Conservation (phyloP, 1,284 basidiomycete species). For the Cryptococcus neoformans region DNA sequence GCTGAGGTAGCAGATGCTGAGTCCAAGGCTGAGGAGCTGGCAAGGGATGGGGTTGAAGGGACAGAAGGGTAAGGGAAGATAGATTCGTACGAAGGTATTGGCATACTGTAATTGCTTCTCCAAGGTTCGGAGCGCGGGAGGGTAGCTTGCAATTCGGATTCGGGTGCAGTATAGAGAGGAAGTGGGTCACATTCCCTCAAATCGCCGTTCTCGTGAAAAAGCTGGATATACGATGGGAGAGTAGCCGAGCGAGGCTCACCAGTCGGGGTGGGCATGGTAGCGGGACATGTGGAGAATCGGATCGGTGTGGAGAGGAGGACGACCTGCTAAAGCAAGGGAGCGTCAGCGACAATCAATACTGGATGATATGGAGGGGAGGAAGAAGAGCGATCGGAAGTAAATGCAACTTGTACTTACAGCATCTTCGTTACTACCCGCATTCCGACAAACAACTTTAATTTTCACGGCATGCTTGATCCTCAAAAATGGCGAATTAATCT, state of each 20-base stretch:
- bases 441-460: slow-evolving; percentile 34
- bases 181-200: slow-evolving; percentile 40
- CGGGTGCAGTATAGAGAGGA: slow-evolving; percentile 29
- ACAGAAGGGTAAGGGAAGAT: not conserved
- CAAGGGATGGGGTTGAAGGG: not conserved
- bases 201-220: slow-evolving; percentile 47
- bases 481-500: slow-evolving; percentile 36
- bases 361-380: too few species aligned
- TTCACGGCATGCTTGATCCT: slow-evolving; percentile 41
- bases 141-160: too few species aligned
- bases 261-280: slow-evolving; percentile 12
- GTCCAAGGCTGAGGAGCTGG: not conserved
- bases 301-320: slow-evolving; percentile 40
- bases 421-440: slow-evolving; percentile 12
- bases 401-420: slow-evolving; percentile 11
- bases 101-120: too few species aligned
- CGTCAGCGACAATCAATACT: too few species aligned
- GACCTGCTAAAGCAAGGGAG: slow-evolving; percentile 10
- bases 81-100: too few species aligned
- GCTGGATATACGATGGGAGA: slow-evolving; percentile 43
- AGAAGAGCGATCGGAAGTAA: too few species aligned
- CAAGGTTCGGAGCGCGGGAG: too few species aligned
- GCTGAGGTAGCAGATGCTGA: not conserved
- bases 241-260: not conserved
- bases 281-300: slow-evolving; percentile 33